These are phyloP conservation scores for Karstenula rhodostoma DNA, from an alignment of 2,329 filamentous ascomycete genomes.

Conservation along the genomic window DNA sequence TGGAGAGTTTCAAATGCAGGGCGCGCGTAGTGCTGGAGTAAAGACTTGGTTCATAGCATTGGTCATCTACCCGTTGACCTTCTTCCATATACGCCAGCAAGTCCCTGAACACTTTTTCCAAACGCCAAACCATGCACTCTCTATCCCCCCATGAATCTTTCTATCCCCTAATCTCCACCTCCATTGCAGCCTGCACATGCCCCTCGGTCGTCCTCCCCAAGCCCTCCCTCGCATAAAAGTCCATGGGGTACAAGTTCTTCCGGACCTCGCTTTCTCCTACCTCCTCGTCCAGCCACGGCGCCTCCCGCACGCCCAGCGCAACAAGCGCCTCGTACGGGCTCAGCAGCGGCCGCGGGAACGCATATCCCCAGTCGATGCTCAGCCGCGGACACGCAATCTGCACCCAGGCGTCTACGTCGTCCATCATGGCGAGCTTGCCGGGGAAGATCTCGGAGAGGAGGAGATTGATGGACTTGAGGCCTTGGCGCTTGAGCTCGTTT, in stretches of 20 bases:
- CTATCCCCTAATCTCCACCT: conserved; percentile 19
- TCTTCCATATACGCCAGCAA: background rate
- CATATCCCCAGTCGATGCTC: conserved; percentile 99
- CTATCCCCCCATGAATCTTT: background rate
- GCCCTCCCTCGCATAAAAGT: conserved; percentile 94
- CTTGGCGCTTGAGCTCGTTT: conserved; percentile 71
- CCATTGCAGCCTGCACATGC: conserved; percentile 34
- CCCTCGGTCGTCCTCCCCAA: conserved; percentile 75
- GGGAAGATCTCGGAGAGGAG: conserved; percentile 96
- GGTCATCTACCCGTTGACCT: background rate
- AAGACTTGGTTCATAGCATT: background rate
- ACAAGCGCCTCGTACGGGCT: conserved; percentile 96
- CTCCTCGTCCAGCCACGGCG: conserved; percentile 68
- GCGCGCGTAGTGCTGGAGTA: background rate
- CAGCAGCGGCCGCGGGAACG: conserved; percentile 85
- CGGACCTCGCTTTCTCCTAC: conserved; percentile 51
- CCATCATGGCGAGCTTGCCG: conserved; percentile 91
- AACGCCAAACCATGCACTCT: conserved; percentile 12
- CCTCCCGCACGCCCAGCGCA: conserved; percentile 79
- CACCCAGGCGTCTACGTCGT: conserved; percentile 95
- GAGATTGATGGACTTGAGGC: conserved; percentile 83
- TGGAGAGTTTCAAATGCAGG: no score
- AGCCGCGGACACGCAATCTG: conserved; percentile 96
- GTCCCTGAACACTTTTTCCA: background rate
- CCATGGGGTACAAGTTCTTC: conserved; percentile 87